These are phyloP conservation scores for Kazachstania bromeliacearum DNA, from an alignment of 805 yeast species.

Conservation along the genomic window DNA sequence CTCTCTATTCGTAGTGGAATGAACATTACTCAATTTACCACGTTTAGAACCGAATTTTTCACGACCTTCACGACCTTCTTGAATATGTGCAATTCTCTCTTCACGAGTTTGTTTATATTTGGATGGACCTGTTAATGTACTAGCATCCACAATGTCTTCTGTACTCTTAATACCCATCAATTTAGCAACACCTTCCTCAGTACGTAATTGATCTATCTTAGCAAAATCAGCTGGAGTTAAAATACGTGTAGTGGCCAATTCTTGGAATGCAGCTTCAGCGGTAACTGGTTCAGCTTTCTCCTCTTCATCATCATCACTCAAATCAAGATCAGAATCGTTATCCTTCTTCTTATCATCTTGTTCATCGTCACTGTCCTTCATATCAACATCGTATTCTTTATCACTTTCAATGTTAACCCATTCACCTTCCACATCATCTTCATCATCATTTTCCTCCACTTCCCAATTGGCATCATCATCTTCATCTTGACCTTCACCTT, in stretches of 20 bases:
- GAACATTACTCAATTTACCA: slow-evolving; percentile 67
- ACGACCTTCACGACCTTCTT: slow-evolving; percentile 89
- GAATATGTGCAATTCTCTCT: slow-evolving; percentile 78
- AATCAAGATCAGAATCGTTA: slow-evolving; percentile 42
- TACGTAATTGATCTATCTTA: slow-evolving; percentile 77
- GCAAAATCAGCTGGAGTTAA: slow-evolving; percentile 98
- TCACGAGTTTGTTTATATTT: slow-evolving; percentile 78
- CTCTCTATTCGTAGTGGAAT: slow-evolving; percentile 90
- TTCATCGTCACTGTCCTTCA: slow-evolving; percentile 42
- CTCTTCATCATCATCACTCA: slow-evolving; percentile 29
- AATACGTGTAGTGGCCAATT: slow-evolving; percentile 62
- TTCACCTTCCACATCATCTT: slow-evolving; percentile 60
- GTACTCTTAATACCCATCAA: slow-evolving; percentile 46
- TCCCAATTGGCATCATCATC: slow-evolving; percentile 58
- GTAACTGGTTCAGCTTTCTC: slow-evolving; percentile 25
- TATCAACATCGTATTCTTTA: slow-evolving; percentile 52
- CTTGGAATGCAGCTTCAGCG: slow-evolving; percentile 37
- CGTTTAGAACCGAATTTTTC: slow-evolving; percentile 82
- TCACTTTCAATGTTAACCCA: slow-evolving; percentile 87
- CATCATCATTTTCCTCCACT: slow-evolving; percentile 40
- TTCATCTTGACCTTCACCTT: slow-evolving; percentile 44
- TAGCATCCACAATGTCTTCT: slow-evolving; percentile 82
- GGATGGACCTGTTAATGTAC: slow-evolving; percentile 61
- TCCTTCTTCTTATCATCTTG: slow-evolving; percentile 32
- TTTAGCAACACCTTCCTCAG: slow-evolving; percentile 79